Conservation (phyloP, 306 rosid species). For the Glycine latifolia region DNA sequence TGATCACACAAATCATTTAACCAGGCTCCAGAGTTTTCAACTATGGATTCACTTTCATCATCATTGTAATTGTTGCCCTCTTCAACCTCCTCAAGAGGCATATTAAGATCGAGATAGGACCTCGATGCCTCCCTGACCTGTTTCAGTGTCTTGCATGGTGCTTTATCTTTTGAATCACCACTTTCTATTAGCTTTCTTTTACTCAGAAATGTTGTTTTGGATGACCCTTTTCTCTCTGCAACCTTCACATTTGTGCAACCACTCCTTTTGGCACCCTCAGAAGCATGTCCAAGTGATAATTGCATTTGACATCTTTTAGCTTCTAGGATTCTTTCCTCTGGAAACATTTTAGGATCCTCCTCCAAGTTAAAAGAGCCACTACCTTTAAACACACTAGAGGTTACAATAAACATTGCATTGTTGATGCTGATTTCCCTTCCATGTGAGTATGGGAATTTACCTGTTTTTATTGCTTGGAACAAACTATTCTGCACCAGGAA, state of each 20-base stretch:
- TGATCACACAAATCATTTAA: slow-evolving; percentile 64
- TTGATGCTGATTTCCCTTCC: slow-evolving; percentile 83
- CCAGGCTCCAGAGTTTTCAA: slow-evolving; percentile 51
- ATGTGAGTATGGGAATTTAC: slow-evolving; percentile 73
- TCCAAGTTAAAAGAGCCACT: slow-evolving; percentile 33
- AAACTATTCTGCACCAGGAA: slow-evolving; percentile 68
- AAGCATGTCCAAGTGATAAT: slow-evolving; percentile 49
- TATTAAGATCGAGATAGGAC: slow-evolving; percentile 80
- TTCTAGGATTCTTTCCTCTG: slow-evolving; percentile 72
- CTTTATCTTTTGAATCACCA: slow-evolving; percentile 52
- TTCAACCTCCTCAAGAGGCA: slow-evolving; percentile 75
- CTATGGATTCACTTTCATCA: slow-evolving; percentile 46
- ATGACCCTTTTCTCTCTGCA: slow-evolving; percentile 49
- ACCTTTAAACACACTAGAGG: slow-evolving; percentile 50
- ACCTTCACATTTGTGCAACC: slow-evolving; percentile 59
- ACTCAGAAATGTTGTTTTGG: slow-evolving; percentile 37
- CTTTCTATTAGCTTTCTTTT: slow-evolving; percentile 73
- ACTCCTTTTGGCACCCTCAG: slow-evolving; percentile 49
- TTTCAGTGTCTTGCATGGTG: slow-evolving; percentile 51
- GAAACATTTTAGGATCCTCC: slow-evolving; percentile 53
- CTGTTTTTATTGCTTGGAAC: slow-evolving; percentile 73
- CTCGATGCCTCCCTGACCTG: slow-evolving; percentile 54
- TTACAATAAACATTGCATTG: slow-evolving; percentile 64
- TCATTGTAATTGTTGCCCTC: slow-evolving; percentile 50
- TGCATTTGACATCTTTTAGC: slow-evolving; percentile 82